Percentiles rank a stretch among this genome's conserved stretches.
Evolutionary conservation across 768 basidiomycete species (phyloP).

Genomic region (Psilocybe cubensis): DNA sequence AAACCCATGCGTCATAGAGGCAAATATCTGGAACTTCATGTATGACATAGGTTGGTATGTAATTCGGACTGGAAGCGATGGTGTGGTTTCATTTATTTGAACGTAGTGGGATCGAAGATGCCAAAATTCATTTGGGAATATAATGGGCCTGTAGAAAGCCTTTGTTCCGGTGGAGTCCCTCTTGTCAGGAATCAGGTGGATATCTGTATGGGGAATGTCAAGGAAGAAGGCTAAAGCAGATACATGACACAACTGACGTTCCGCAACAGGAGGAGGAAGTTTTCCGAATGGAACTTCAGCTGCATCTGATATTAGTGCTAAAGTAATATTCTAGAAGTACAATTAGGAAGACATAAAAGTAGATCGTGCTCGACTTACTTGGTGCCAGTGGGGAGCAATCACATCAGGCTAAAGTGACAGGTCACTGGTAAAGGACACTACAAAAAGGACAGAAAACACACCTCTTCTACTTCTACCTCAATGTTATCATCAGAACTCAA

Average conservation of each 20-base stretch:
- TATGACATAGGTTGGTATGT: slow-evolving; percentile 85
- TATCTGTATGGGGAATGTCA: slow-evolving; percentile 42
- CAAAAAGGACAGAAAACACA: slow-evolving; percentile 22
- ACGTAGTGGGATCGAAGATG: slow-evolving; percentile 78
- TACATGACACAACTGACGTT: slow-evolving; percentile 53
- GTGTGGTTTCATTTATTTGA: slow-evolving; percentile 86
- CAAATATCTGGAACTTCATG: slow-evolving; percentile 87
- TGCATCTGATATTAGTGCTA: slow-evolving; percentile 83
- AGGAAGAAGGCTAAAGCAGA: slow-evolving; percentile 15
- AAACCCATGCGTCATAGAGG: slow-evolving; percentile 85
- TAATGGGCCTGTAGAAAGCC: slow-evolving; percentile 82
- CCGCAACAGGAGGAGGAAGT: slow-evolving; percentile 60
- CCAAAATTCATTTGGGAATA: slow-evolving; percentile 98
- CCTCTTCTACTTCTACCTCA: slow-evolving; percentile 54
- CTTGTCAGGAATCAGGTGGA: slow-evolving; percentile 59
- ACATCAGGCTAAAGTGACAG: slow-evolving; percentile 48
- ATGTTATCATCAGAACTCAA: slow-evolving; percentile 47
- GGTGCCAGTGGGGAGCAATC: slow-evolving; percentile 86
- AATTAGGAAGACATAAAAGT: neutral
- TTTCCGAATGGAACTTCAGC: slow-evolving; percentile 51
- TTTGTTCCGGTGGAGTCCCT: slow-evolving; percentile 68
- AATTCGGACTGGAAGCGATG: slow-evolving; percentile 77
- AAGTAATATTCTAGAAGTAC: slow-evolving; percentile 74
- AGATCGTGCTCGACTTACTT: slow-evolving; percentile 41
- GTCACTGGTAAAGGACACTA: neutral